Evolutionary conservation across 2,329 filamentous ascomycete genomes (phyloP).

Genomic region (Fusarium tanahbumbuense): DNA sequence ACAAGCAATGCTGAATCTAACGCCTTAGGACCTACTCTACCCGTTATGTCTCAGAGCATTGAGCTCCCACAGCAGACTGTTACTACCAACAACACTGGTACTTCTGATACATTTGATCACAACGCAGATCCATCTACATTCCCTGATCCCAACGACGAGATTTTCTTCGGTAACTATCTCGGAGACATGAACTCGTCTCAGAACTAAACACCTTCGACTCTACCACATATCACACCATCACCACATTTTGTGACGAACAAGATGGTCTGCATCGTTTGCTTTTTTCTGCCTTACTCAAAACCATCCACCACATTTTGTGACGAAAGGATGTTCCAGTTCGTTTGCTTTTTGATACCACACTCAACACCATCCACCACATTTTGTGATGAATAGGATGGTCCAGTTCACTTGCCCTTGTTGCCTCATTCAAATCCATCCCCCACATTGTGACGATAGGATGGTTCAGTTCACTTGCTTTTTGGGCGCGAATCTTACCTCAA

Average conservation of each 20-base stretch:
- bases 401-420: neutral
- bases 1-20: neutral
- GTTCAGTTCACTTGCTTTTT: neutral
- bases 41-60: neutral
- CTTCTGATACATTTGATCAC: neutral
- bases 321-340: neutral
- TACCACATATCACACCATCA: neutral
- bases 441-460: neutral
- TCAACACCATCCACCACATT: neutral
- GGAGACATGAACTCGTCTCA: neutral
- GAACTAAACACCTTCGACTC: neutral
- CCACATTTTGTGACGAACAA: too few species aligned
- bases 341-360: neutral
- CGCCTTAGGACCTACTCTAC: neutral
- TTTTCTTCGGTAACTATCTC: neutral
- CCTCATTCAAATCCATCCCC: neutral
- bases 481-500: neutral
- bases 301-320: neutral
- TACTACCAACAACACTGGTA: neutral
- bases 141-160: neutral
- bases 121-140: neutral
- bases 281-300: too few species aligned
- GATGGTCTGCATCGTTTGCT: too few species aligned
- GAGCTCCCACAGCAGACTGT: neutral
- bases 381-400: neutral